Conservation (phyloP, 2,329 filamentous ascomycete genomes). For the Blumeria hordei region DNA sequence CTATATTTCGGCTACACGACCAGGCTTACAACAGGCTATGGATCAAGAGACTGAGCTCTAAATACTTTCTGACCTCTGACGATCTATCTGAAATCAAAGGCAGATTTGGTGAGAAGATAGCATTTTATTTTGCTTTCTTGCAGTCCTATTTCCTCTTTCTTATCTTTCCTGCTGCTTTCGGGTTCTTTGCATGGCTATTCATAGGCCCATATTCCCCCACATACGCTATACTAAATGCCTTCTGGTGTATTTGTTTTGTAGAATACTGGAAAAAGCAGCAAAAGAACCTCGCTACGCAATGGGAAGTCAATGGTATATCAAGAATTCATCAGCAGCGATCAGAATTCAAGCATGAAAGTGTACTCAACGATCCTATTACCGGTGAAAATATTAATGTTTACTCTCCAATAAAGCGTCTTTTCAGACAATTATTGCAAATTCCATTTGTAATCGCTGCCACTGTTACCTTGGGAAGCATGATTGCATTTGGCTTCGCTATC, state of each 20-base stretch:
- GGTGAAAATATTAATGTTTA: constrained; percentile 38
- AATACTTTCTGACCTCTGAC: constrained; percentile 38
- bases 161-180: constrained; percentile 57
- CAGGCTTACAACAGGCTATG: constrained; percentile 49
- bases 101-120: constrained; percentile 3
- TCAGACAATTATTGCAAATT: constrained; percentile 38
- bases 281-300: constrained; percentile 60
- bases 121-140: constrained; percentile 82
- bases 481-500: constrained; percentile 68
- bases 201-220: constrained; percentile 62
- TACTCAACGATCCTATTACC: constrained; percentile 51
- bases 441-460: constrained; percentile 58
- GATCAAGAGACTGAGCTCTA: constrained; percentile 51
- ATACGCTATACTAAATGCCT: constrained; percentile 51
- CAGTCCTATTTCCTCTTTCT: constrained; percentile 77
- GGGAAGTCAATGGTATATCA: constrained; percentile 71
- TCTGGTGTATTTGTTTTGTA: constrained; percentile 80
- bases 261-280: constrained; percentile 96
- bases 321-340: constrained; percentile 53
- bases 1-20: constrained; percentile 61
- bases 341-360: constrained; percentile 58
- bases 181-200: constrained; percentile 55
- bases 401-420: constrained; percentile 33
- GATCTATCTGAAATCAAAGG: constrained; percentile 18
- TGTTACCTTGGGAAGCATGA: constrained; percentile 52